Percentiles rank a stretch among this genome's conserved stretches.
These are phyloP conservation scores for Xylariaceae sp. DNA, from an alignment of 2,329 filamentous ascomycete species.

Conservation along the genomic window DNA sequence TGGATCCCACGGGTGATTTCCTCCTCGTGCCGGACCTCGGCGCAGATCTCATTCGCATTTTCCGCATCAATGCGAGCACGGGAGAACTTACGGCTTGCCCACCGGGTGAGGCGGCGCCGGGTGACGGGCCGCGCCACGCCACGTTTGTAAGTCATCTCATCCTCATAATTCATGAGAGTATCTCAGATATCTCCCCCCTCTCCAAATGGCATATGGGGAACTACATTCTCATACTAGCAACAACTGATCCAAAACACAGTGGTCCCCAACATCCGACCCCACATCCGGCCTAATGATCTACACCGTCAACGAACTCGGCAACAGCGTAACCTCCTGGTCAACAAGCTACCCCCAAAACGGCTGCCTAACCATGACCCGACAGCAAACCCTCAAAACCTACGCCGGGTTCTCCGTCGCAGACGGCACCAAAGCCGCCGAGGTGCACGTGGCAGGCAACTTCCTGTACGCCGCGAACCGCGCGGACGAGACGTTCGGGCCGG, in stretches of 20 bases:
- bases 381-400: conserved; percentile 44
- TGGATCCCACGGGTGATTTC: conserved; percentile 45
- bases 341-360: conserved; percentile 40
- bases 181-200: too few relatives aligned
- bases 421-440: conserved; percentile 50
- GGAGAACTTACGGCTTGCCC: conserved; percentile 44
- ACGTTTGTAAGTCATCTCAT: conserved; percentile 34
- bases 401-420: conserved; percentile 39
- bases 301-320: conserved; percentile 45
- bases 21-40: conserved; percentile 50
- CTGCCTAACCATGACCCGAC: conserved; percentile 43
- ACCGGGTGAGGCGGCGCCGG: conserved; percentile 38
- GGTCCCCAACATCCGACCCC: conserved; percentile 33
- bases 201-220: too few relatives aligned
- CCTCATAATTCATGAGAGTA: not conserved
- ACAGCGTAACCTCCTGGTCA: conserved; percentile 46
- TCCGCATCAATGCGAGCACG: conserved; percentile 41
- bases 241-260: conserved; percentile 19
- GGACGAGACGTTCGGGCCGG: conserved; percentile 50
- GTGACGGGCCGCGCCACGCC: conserved; percentile 50
- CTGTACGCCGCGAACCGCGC: conserved; percentile 59
- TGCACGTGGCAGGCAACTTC: conserved; percentile 49
- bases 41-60: conserved; percentile 50
- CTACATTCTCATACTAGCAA: not conserved
- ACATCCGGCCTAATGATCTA: conserved; percentile 33